Percentiles rank a stretch among this genome's conserved stretches.
These are phyloP conservation scores for Lichenothelia convexa DNA, from an alignment of 495 filamentous ascomycete species.

Conservation along the genomic window DNA sequence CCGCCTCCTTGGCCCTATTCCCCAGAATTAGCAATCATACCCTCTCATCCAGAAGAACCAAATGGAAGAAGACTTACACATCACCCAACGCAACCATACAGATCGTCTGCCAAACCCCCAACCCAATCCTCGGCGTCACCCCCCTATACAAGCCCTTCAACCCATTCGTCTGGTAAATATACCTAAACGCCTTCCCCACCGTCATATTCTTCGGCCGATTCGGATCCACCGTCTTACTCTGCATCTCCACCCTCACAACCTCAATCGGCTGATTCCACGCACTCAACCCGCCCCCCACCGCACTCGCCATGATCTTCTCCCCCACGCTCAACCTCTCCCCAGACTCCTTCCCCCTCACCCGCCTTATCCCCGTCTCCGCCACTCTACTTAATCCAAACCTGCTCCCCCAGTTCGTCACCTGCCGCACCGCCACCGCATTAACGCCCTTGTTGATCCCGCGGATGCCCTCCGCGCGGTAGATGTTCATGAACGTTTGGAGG, in stretches of 20 bases:
- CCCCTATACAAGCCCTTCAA: constrained; percentile 89
- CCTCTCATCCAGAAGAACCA: constrained; percentile 14
- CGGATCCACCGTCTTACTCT: constrained; percentile 92
- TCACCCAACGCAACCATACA: constrained; percentile 99
- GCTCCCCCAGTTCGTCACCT: constrained; percentile 98
- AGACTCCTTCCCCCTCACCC: constrained; percentile 60
- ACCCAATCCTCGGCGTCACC: constrained; percentile 79
- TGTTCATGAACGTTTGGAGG: constrained; percentile 87
- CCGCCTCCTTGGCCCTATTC: constrained; percentile 81
- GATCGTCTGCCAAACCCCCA: constrained; percentile 97
- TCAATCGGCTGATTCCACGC: constrained; percentile 99
- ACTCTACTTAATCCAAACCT: constrained; percentile 84
- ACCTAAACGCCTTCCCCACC: constrained; percentile 76
- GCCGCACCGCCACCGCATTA: constrained; percentile 92
- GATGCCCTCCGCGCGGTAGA: constrained; percentile 88
- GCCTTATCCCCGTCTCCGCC: constrained; percentile 76
- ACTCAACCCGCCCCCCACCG: constrained; percentile 77
- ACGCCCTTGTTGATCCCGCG: constrained; percentile 94
- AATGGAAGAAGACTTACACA: constrained; percentile 47
- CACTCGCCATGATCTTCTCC: constrained; percentile 82
- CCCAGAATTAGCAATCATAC: constrained; percentile 22
- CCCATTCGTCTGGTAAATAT: constrained; percentile 82
- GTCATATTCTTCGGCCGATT: constrained; percentile 98
- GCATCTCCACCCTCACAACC: constrained; percentile 99
- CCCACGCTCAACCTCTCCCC: constrained; percentile 50